These are phyloP conservation scores for Oryza officinalis DNA, from an alignment of 176 grass and related monocot species.

Conservation along the genomic window DNA sequence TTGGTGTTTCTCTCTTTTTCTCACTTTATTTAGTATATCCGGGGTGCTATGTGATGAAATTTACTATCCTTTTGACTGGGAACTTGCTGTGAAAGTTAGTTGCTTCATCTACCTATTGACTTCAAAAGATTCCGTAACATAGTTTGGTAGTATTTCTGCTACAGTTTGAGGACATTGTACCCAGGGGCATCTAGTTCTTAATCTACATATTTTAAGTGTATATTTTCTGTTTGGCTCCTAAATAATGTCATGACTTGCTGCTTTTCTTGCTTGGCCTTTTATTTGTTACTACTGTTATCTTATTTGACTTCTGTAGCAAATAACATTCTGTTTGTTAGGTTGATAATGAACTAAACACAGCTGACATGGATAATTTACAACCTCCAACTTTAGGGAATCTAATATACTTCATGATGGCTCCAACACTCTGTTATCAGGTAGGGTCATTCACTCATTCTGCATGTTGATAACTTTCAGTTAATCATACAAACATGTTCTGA, in stretches of 20 bases:
- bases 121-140: constrained; percentile 10
- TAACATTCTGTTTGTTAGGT: constrained; percentile 39
- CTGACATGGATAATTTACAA: constrained; percentile 61
- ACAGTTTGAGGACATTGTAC: background rate
- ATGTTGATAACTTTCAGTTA: background rate
- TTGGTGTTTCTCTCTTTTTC: background rate
- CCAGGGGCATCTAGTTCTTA: background rate
- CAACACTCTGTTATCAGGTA: constrained; percentile 97
- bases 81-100: background rate
- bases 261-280: constrained; percentile 9
- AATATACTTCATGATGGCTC: constrained; percentile 90
- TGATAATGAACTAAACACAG: constrained; percentile 43
- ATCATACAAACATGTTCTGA: background rate
- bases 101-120: background rate
- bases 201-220: constrained; percentile 9
- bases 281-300: constrained; percentile 9
- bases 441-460: background rate
- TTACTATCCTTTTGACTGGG: background rate
- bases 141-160: constrained; percentile 9
- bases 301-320: constrained; percentile 1
- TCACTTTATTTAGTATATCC: background rate
- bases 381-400: constrained; percentile 67
- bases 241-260: background rate
- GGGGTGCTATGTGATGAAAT: constrained; percentile 6
- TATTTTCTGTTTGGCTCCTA: background rate